These are phyloP conservation scores for Baudoinia panamericana DNA, from an alignment of 495 filamentous ascomycete genomes.

Conservation along the genomic window DNA sequence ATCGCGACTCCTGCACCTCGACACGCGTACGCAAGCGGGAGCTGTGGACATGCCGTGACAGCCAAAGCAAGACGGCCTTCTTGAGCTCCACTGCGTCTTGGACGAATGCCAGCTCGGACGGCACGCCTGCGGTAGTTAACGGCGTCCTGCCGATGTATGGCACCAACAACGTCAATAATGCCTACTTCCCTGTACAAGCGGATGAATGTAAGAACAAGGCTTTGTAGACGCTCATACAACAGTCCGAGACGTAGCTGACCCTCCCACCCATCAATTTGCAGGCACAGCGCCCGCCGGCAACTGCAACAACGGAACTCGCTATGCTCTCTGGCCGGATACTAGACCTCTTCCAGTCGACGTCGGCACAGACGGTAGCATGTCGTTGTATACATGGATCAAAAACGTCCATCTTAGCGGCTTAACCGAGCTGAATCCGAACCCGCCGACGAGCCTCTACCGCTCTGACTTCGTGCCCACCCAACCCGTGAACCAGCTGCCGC, in stretches of 20 bases:
- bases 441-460: neutral
- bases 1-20: neutral
- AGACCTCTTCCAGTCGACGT: constrained; percentile 24
- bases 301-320: constrained; percentile 23
- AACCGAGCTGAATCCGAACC: constrained; percentile 4
- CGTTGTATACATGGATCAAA: constrained; percentile 26
- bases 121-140: neutral
- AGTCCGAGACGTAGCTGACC: too few relatives aligned
- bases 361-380: constrained; percentile 9
- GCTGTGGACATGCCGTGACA: neutral
- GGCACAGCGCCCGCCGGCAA: too few relatives aligned
- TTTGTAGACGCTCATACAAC: too few relatives aligned
- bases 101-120: neutral
- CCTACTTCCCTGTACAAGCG: neutral
- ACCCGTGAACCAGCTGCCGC: constrained; percentile 18
- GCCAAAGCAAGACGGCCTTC: neutral
- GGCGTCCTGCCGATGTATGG: neutral
- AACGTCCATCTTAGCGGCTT: constrained; percentile 20
- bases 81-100: neutral
- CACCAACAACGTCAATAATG: neutral
- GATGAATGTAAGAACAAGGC: neutral
- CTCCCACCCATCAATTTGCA: too few relatives aligned
- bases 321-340: constrained; percentile 25
- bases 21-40: neutral
- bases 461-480: constrained; percentile 3